Evolutionary conservation across 2,329 filamentous ascomycete species (phyloP), one percentile per base, ranked within the genome.

Genomic region (Penicillium sp.): DNA sequence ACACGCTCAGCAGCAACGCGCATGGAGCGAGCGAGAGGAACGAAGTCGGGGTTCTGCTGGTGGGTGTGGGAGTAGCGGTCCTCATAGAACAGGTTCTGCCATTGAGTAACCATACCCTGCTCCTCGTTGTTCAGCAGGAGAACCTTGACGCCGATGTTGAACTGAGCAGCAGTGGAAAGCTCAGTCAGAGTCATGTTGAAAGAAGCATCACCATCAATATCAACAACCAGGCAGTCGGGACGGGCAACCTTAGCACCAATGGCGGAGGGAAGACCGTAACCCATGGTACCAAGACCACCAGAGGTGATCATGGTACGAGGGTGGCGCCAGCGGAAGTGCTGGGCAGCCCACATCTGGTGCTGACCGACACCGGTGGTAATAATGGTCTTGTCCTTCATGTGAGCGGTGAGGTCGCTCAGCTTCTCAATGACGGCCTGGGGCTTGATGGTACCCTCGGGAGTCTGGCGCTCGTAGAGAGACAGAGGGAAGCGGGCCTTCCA

Each of bases 111-210:
- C 94, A 98, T 98, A 55, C 94, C 94, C 80, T 97, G 94, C 79
- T 98, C 92, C 77, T 96, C 92, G 78, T 96, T 99, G 83, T 98
- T 98, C 57, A 99, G 79, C 28, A 98, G 84, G 69, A 98, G 92
- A 61, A 98, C 85, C 85, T 98, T 98, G 77, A 96, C 89, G 65
- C 91, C 93, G 75, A 98, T 97, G 81, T 95, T 91, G 83, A 98
- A 98, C 79, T 99, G 93, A 8, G 90, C 87, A 43, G 93, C 93
- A 1, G 94, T 97, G 48, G 90, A 91, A 55, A 99, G 87, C 81
- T 99, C 95, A 1, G 94, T 97, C 60, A 97, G 84, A 5, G 95
- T 98, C 95, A 99, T 98, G 84, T 92, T 91, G 83, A 99, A 98
- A 3, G 93, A 97, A n/a, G 94, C 95, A 75, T 98, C 95, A 63